A percentile compares a stretch with the other conserved stretches of the same genome.
These are phyloP conservation scores for Cryptosporidium bovis DNA, from an alignment of 169 alveolate genomes.

Conservation along the genomic window DNA sequence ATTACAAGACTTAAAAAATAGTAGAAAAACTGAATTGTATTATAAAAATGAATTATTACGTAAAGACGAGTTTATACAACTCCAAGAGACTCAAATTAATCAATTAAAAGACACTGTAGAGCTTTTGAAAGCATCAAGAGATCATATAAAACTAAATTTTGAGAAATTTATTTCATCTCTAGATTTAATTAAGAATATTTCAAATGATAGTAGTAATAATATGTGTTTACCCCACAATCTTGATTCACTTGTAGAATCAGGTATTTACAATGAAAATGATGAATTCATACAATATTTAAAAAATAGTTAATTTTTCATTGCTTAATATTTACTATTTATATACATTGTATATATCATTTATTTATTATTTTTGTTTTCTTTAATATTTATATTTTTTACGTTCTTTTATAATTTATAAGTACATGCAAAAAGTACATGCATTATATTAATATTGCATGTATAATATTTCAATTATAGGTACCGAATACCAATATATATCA, in stretches of 20 bases:
- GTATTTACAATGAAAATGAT: constrained; percentile 61
- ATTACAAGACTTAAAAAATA: constrained; percentile 13
- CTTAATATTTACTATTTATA: neutral
- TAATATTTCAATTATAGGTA: too few relatives aligned
- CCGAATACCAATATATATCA: too few relatives aligned
- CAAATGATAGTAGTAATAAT: neutral
- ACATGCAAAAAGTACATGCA: too few relatives aligned
- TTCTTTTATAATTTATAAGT: too few relatives aligned
- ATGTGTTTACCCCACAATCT: neutral
- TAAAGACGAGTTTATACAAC: constrained; percentile 49
- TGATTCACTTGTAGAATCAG: constrained; percentile 42
- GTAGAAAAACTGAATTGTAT: constrained; percentile 30
- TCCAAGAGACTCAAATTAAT: constrained; percentile 12
- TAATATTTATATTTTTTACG: too few relatives aligned
- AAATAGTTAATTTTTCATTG: neutral
- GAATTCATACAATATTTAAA: constrained; percentile 38
- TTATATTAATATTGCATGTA: too few relatives aligned
- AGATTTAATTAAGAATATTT: neutral
- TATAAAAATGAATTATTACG: constrained; percentile 32
- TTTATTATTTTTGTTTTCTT: too few relatives aligned
- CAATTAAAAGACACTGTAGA: constrained; percentile 42
- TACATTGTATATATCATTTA: too few relatives aligned
- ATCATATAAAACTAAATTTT: constrained; percentile 32
- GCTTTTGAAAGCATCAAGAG: constrained; percentile 57
- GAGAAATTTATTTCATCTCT: constrained; percentile 23